Percentiles rank a stretch among this genome's conserved stretches.
Conservation (phyloP, 2,329 filamentous ascomycete species). For the Arthroderma sp. region DNA sequence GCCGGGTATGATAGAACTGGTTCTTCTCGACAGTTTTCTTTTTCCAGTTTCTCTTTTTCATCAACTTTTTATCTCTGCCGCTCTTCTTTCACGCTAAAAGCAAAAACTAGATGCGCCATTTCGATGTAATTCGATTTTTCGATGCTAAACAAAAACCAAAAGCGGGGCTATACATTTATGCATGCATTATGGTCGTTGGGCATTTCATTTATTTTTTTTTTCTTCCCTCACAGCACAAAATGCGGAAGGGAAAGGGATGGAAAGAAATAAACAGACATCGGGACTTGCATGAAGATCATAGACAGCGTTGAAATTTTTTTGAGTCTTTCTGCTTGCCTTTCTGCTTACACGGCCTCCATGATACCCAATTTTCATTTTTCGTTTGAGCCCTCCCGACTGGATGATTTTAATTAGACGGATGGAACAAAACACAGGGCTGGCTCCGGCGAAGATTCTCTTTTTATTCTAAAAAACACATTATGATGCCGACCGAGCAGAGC, state of each 20-base stretch:
- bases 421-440: too few relatives aligned
- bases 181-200: constrained; percentile 7
- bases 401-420: too few relatives aligned
- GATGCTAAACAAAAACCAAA: not conserved
- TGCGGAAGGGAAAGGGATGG: not conserved
- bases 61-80: not conserved
- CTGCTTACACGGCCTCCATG: not conserved
- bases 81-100: not conserved
- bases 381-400: not conserved
- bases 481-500: too few relatives aligned
- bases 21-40: constrained; percentile 8
- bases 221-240: not conserved
- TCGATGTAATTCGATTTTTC: constrained; percentile 3
- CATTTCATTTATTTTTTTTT: constrained; percentile 8
- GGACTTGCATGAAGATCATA: constrained; percentile 29
- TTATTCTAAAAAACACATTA: too few relatives aligned
- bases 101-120: constrained; percentile 4
- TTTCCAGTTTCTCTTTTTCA: constrained; percentile 9
- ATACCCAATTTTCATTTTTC: not conserved
- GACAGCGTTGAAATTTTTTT: constrained; percentile 33
- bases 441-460: too few relatives aligned
- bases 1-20: not conserved
- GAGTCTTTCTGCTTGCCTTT: constrained; percentile 1
- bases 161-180: constrained; percentile 5
- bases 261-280: constrained; percentile 9